Conservation (phyloP, 2,329 filamentous ascomycete species). For the Sphaerulina vaccinii region DNA sequence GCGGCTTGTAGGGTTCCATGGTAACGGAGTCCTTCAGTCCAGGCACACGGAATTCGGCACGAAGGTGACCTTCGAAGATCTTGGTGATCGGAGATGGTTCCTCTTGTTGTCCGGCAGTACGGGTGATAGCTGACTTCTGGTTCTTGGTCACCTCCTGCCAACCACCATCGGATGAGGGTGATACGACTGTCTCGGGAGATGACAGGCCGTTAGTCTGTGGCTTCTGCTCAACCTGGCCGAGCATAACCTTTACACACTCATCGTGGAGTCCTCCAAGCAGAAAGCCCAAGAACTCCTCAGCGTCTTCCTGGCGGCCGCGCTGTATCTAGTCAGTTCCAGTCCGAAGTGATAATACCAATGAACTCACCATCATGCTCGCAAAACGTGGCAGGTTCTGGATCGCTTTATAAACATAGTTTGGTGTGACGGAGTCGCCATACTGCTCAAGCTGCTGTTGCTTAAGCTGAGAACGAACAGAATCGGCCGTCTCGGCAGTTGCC, state of each 20-base stretch:
- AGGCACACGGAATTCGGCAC: constrained; percentile 83
- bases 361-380: constrained; percentile 79
- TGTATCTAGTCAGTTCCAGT: constrained; percentile 40
- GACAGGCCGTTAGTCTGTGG: constrained; percentile 33
- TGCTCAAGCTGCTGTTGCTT: constrained; percentile 83
- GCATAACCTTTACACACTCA: constrained; percentile 78
- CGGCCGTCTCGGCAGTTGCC: constrained; percentile 70
- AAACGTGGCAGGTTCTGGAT: constrained; percentile 86
- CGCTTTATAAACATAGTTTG: constrained; percentile 92
- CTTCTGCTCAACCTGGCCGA: constrained; percentile 31
- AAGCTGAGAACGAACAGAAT: constrained; percentile 69
- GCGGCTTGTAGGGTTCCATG: constrained; percentile 85
- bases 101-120: constrained; percentile 66
- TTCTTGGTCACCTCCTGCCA: constrained; percentile 95
- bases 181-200: constrained; percentile 47
- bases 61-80: constrained; percentile 88
- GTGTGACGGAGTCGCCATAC: constrained; percentile 86
- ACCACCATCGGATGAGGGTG: constrained; percentile 50
- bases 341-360: not conserved
- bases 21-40: constrained; percentile 89
- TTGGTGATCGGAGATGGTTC: constrained; percentile 75
- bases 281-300: constrained; percentile 94
- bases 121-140: constrained; percentile 81
- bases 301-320: constrained; percentile 96
- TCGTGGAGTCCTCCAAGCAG: constrained; percentile 89